Conservation (phyloP, 331 rosid species). For the Rhamnella rubrinervis region DNA sequence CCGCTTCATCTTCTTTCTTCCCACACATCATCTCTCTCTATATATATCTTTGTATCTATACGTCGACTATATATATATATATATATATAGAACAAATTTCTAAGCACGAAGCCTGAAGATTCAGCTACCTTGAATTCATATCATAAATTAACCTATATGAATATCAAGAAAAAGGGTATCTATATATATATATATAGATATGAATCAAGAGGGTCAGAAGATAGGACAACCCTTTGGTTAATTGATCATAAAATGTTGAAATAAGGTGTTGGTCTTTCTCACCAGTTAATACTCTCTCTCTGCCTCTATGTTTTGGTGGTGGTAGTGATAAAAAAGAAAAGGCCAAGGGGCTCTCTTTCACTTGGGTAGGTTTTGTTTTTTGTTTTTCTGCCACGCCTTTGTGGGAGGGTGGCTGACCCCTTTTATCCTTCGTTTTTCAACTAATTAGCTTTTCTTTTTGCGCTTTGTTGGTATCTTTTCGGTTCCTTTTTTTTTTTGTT, state of each 20-base stretch:
- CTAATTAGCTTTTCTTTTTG: conserved; percentile 44
- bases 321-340: too few relatives aligned
- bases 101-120: too few relatives aligned
- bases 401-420: conserved; percentile 40
- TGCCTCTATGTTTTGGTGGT: too few relatives aligned
- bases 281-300: too few relatives aligned
- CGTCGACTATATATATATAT: conserved; percentile 1
- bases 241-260: neutral
- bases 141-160: neutral
- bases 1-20: conserved; percentile 66
- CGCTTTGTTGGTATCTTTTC: conserved; percentile 46
- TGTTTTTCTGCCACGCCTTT: conserved; percentile 44
- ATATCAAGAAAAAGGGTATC: conserved; percentile 8
- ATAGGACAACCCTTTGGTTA: neutral
- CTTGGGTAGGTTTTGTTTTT: conserved; percentile 44
- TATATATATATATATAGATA: neutral
- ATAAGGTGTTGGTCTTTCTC: neutral
- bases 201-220: too few relatives aligned
- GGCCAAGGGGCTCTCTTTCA: conserved; percentile 30
- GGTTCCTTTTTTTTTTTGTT: conserved; percentile 32
- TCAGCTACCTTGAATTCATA: too few relatives aligned
- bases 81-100: neutral
- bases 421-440: conserved; percentile 49
- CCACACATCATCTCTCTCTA: conserved; percentile 48
- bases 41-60: neutral